phyloP scores from a whole-genome alignment of 441 rosid species.

The Aquilaria agallochum region DNA sequence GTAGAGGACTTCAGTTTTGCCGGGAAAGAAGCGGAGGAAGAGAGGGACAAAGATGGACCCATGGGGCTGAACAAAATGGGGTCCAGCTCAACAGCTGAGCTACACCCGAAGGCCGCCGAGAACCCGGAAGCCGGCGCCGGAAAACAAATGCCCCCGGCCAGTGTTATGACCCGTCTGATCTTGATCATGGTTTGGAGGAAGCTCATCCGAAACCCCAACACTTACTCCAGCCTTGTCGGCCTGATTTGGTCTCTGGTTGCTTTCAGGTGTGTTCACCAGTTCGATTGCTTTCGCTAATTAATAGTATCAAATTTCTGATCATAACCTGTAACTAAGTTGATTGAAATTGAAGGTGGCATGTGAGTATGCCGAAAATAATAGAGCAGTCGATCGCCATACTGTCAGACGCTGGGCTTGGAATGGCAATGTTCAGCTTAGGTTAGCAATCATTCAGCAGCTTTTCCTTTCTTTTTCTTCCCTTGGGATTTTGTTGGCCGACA shows the following conservation, averaged over 20 bases:
- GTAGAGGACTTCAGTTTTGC: constrained; percentile 47
- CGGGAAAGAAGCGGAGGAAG: constrained; percentile 32
- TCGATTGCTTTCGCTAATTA: neutral
- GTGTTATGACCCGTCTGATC: constrained; percentile 67
- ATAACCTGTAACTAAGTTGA: constrained; percentile 8
- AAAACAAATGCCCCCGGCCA: constrained; percentile 61
- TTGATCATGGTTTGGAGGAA: constrained; percentile 80
- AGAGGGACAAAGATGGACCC: constrained; percentile 42
- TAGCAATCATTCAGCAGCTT: constrained; percentile 26
- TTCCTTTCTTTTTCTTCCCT: constrained; percentile 2
- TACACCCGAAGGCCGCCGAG: constrained; percentile 43
- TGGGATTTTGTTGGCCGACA: constrained; percentile 34
- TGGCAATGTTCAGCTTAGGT: constrained; percentile 88
- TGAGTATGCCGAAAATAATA: constrained; percentile 60
- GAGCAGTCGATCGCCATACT: constrained; percentile 57
- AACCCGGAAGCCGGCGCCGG: constrained; percentile 29
- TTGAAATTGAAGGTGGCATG: constrained; percentile 58
- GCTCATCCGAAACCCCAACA: constrained; percentile 71
- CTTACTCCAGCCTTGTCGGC: constrained; percentile 68
- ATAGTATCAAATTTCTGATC: neutral
- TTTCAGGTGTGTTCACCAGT: constrained; percentile 35
- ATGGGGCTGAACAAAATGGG: constrained; percentile 56
- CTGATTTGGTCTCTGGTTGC: constrained; percentile 63
- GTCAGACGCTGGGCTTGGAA: constrained; percentile 76
- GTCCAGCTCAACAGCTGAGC: constrained; percentile 61